These are phyloP conservation scores for Fistulinella staudtii DNA, from an alignment of 1,284 basidiomycete species.

Conservation along the genomic window DNA sequence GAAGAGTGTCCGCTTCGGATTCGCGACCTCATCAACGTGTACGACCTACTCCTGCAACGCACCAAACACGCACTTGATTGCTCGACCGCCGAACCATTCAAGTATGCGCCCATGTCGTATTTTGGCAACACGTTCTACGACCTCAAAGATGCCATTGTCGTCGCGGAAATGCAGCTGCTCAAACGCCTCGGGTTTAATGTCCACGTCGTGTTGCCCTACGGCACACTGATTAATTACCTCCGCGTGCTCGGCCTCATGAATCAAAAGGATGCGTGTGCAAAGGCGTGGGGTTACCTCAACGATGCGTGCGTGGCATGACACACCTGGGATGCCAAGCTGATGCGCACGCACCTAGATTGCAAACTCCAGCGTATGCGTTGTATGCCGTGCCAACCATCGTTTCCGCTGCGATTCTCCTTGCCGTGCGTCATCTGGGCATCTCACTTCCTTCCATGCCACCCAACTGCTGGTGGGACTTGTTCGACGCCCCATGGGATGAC, in stretches of 20 bases:
- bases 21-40: slow-evolving; percentile 92
- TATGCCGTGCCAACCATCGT: slow-evolving; percentile 89
- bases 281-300: slow-evolving; percentile 88
- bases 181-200: slow-evolving; percentile 92
- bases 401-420: slow-evolving; percentile 78
- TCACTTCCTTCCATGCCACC: slow-evolving; percentile 66
- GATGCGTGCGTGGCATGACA: slow-evolving; percentile 63
- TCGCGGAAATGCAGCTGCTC: slow-evolving; percentile 96
- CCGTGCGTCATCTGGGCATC: slow-evolving; percentile 65
- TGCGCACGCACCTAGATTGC: slow-evolving; percentile 51
- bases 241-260: slow-evolving; percentile 80
- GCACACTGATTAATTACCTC: slow-evolving; percentile 93
- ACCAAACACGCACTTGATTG: too few relatives aligned
- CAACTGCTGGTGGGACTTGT: slow-evolving; percentile 82
- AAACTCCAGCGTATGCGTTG: slow-evolving; percentile 86
- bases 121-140: slow-evolving; percentile 83
- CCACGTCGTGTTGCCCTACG: slow-evolving; percentile 88
- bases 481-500: slow-evolving; percentile 84
- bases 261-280: slow-evolving; percentile 66
- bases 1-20: slow-evolving; percentile 91
- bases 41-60: slow-evolving; percentile 81
- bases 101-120: slow-evolving; percentile 81
- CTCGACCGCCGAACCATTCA: too few relatives aligned
- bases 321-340: background rate
- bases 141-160: slow-evolving; percentile 85